Evolutionary conservation across 768 basidiomycete species (phyloP).

Genomic region (Flagelloscypha sp.): DNA sequence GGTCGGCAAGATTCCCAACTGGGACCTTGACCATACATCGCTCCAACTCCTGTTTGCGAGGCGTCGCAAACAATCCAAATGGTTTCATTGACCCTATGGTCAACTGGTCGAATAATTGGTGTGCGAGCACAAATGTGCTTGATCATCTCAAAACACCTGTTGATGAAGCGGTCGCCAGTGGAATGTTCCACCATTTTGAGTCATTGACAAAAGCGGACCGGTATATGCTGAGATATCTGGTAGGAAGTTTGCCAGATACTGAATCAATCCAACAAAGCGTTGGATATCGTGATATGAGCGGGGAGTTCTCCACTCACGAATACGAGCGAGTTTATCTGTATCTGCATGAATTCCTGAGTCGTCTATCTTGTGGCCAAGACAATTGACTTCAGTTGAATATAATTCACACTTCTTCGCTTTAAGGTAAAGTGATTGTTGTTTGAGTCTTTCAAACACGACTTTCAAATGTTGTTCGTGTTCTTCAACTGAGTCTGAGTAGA

Average conservation of each 20-base stretch:
- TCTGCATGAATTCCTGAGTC: constrained; percentile 22
- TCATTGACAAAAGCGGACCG: constrained; percentile 21
- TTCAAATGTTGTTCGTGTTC: constrained; percentile 20
- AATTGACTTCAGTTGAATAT: constrained; percentile 15
- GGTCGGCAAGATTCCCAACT: constrained; percentile 17
- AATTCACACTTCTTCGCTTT: constrained; percentile 17
- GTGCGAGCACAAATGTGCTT: constrained; percentile 12
- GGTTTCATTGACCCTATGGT: constrained; percentile 10
- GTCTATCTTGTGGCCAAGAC: constrained; percentile 23
- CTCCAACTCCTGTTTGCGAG: constrained; percentile 17
- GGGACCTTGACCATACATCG: constrained; percentile 19
- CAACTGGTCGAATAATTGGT: constrained; percentile 16
- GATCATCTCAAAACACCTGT: constrained; percentile 12
- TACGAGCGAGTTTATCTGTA: constrained; percentile 18
- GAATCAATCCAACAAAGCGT: constrained; percentile 20
- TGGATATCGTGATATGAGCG: constrained; percentile 15
- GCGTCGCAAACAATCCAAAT: constrained; percentile 23
- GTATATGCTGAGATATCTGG: constrained; percentile 22
- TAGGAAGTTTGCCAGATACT: constrained; percentile 21
- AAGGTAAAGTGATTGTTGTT: constrained; percentile 16
- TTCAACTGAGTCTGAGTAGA: constrained; percentile 18
- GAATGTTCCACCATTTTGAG: constrained; percentile 19
- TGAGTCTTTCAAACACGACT: constrained; percentile 15
- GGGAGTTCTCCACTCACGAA: constrained; percentile 19
- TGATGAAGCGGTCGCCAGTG: constrained; percentile 15